Evolutionary conservation across 805 yeast genomes (phyloP), one percentile per base, ranked within the genome.

Genomic region (Zygosaccharomyces pseudorouxii): DNA sequence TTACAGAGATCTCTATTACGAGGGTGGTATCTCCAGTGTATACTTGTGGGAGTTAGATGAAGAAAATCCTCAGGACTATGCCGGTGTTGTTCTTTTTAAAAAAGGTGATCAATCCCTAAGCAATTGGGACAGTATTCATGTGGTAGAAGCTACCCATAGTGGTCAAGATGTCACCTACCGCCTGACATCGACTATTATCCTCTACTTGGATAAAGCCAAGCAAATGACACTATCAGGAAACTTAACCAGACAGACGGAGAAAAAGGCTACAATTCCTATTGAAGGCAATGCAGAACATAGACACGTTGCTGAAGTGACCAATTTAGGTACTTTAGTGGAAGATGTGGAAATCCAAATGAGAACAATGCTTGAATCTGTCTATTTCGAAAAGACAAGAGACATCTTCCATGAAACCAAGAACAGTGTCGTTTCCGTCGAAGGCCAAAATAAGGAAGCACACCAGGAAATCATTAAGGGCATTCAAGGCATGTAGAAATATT

Each of bases 91-190:
- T 12, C 73, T 92, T 51, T 75, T 92, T 63, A 87, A 93, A 71
- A 92, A 92, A 45, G 58, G 59, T 8, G 59, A 61, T 20, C 56
- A 60, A 16, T 60, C 64, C 20, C 46, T 58, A 5, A 86, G 90
- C 11, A 72, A 76, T 44, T 92, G 99, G 99, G 96, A 93, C 67
- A 81, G 93, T 46, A 86, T 92, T 54, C 98, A 92, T 66, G 98
- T 92, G 8, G 78, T 93, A 55, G 97, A 92, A 66, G 83, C 84
- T 7, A 67, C 66, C 6, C 74, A 76, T 0, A 73, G 71, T 39
- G 56, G 68, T 5, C 51, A 65, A 3, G 56, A 56, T 12, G 68
- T 71, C 36, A 71, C 76, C 16, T 93, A 92, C 65, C 82, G 82
- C 55, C 70, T 92, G 51, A 92, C 98, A 2, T 82, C 96, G 1